Evolutionary conservation across 768 basidiomycete genomes (phyloP).

Genomic region (Pholiota conissans): DNA sequence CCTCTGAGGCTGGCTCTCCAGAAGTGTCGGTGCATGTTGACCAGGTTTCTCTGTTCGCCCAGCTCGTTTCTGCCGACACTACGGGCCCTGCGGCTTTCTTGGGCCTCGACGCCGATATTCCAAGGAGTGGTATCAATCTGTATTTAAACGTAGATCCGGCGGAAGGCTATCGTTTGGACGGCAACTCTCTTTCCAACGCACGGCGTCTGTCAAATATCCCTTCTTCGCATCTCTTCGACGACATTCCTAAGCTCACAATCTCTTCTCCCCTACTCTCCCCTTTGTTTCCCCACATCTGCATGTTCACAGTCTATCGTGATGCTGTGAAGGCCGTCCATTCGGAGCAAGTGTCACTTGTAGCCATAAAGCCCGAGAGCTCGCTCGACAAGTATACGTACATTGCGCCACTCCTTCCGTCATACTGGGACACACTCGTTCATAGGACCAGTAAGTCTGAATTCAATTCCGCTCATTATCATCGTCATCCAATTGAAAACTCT

Average conservation of each 20-base stretch:
- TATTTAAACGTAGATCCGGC: conserved; percentile 12
- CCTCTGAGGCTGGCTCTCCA: conserved; percentile 3
- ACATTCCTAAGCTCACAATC: conserved; percentile 48
- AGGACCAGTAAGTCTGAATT: conserved; percentile 8
- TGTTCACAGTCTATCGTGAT: conserved; percentile 18
- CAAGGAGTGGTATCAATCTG: conserved; percentile 14
- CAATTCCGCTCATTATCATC: background rate
- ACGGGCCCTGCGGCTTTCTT: conserved; percentile 8
- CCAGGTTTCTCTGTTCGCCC: conserved; percentile 11
- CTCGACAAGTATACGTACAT: conserved; percentile 5
- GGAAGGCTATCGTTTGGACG: conserved; percentile 4
- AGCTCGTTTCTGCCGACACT: conserved; percentile 6
- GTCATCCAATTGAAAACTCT: background rate
- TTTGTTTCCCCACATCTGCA: conserved; percentile 11
- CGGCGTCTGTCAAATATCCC: conserved; percentile 19
- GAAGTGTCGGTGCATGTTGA: background rate
- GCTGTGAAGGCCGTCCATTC: conserved; percentile 32
- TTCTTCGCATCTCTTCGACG: conserved; percentile 31
- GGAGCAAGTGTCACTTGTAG: conserved; percentile 8
- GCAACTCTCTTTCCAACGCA: conserved; percentile 15
- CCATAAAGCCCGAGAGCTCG: conserved; percentile 2
- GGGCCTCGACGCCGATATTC: conserved; percentile 21
- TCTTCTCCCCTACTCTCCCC: conserved; percentile 14
- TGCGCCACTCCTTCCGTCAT: conserved; percentile 11
- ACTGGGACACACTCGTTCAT: conserved; percentile 13